Percentiles rank a stretch among this genome's conserved stretches.
Evolutionary conservation across 371 early-diverging fungal species (phyloP).

Genomic region (Zancudomyces culisetae): DNA sequence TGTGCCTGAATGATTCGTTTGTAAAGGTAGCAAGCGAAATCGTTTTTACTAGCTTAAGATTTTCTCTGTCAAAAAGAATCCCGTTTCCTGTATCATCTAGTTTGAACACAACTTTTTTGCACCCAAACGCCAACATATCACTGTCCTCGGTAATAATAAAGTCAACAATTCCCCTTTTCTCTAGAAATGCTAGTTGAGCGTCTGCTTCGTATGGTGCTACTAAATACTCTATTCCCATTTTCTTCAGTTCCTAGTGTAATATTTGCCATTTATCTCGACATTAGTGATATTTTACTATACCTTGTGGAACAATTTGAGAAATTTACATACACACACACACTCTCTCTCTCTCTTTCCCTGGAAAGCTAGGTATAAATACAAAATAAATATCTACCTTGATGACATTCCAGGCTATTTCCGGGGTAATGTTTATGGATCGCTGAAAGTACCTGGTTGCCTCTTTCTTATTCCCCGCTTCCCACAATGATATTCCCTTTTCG

Average conservation of each 20-base stretch:
- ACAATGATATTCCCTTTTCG: slow-evolving; percentile 28
- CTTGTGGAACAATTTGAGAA: no score
- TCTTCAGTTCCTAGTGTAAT: slow-evolving; percentile 45
- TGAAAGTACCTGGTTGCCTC: slow-evolving; percentile 55
- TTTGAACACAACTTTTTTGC: slow-evolving; percentile 58
- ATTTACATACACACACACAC: no score
- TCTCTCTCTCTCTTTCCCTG: no score
- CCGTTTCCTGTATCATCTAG: slow-evolving; percentile 52
- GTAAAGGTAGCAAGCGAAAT: slow-evolving; percentile 37
- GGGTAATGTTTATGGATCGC: slow-evolving; percentile 46
- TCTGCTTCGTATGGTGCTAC: slow-evolving; percentile 99
- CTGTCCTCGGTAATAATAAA: slow-evolving; percentile 94
- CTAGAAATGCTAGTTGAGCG: slow-evolving; percentile 84
- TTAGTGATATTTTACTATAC: no score
- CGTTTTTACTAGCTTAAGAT: slow-evolving; percentile 25
- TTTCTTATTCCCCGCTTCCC: slow-evolving; percentile 27
- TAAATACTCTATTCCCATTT: slow-evolving; percentile 46
- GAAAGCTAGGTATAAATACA: no score
- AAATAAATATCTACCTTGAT: slow-evolving; percentile 39
- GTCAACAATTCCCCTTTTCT: slow-evolving; percentile 42
- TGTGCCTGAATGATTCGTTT: slow-evolving; percentile 43
- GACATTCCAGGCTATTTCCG: slow-evolving; percentile 54
- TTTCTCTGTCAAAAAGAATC: slow-evolving; percentile 31
- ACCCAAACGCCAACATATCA: slow-evolving; percentile 91
- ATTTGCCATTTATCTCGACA: no score